Base-by-base conservation (phyloP, 345 rosid species). In the Eucalyptus marginata region DNA sequence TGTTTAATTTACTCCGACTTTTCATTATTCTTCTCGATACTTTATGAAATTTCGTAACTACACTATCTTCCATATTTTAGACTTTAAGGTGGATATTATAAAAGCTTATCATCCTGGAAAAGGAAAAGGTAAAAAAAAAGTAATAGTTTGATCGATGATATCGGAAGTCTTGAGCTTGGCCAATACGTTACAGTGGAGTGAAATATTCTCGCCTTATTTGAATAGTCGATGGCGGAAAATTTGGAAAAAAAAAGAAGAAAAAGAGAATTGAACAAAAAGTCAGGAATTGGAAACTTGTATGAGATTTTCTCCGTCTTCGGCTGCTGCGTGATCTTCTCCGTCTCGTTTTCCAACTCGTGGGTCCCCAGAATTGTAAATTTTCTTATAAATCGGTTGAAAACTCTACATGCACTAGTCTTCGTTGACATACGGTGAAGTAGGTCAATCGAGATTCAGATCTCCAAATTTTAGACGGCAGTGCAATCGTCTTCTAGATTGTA, bases 1-100 rank as follows among this genome's bases (percentile, higher is more conserved):
- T 40, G 0, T 76, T 76, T 0, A 20, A 76, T 76, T 10, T 76
- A 10, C 15, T 52, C 24, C 1, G 24, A 52, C 10, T 52, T 52
- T 52, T 52, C 58, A 52, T 18, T 52, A 3, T 15, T n/a, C 40
- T 66, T 66, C n/a, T 66, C 6, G 24, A 7, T 76, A 76, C 27
- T 76, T 40, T 43, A 20, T 10, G 24, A 76, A 5, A 36, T 40
- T 22, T 76, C 0, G 0, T 76, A 76, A 76, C 1, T 11, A 40
- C 47, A 40, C 27, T 40, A 36, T 36, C 8, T 76, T 36, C 15
- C 83, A 10, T 76, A 18, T 11, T 40, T 76, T 40, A 22, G 27
- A 76, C 29, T 76, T 76, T 76, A 76, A 40, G 4, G 83, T 76
- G 47, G 47, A 40, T 76, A 36, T 18, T 18, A 33, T 29, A 1